A percentile compares a stretch with the other conserved stretches of the same genome.
Conservation (phyloP, 2,329 filamentous ascomycete genomes). For the Colletotrichum neosansevieriae region DNA sequence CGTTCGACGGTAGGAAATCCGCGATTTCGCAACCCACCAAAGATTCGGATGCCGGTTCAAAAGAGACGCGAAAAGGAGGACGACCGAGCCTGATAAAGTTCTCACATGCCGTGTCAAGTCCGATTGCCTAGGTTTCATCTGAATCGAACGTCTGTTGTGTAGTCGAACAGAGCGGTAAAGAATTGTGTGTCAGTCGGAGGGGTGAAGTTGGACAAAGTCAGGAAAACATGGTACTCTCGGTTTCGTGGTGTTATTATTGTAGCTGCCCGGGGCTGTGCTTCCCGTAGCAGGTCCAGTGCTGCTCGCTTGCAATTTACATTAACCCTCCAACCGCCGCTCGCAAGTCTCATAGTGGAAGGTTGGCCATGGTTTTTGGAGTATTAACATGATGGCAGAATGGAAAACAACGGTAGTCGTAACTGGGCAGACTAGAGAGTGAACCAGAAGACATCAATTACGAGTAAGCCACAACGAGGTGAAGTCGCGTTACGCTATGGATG, state of each 20-base stretch:
- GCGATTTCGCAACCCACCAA: background rate
- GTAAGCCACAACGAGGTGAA: too few species aligned
- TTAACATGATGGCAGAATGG: too few species aligned
- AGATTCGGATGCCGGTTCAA: background rate
- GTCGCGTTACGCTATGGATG: too few species aligned
- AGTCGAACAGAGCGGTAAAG: background rate
- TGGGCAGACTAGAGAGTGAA: too few species aligned
- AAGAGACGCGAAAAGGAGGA: background rate
- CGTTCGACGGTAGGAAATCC: background rate
- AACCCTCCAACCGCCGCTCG: too few species aligned
- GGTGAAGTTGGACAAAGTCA: background rate
- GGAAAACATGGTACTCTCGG: background rate
- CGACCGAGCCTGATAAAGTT: slow-evolving; percentile 18
- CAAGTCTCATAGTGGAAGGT: too few species aligned
- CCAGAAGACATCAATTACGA: too few species aligned
- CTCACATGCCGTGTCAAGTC: slow-evolving; percentile 19
- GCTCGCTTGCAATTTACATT: too few species aligned
- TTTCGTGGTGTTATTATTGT: background rate
- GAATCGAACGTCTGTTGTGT: slow-evolving; percentile 1
- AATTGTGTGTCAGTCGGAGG: slow-evolving; percentile 22
- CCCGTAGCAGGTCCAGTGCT: too few species aligned
- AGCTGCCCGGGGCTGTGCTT: too few species aligned
- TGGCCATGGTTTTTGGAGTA: too few species aligned
- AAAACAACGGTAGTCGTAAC: too few species aligned
- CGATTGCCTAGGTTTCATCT: slow-evolving; percentile 25